These are phyloP conservation scores for Withania somnifera DNA, from an alignment of 305 asterid species.

Conservation along the genomic window DNA sequence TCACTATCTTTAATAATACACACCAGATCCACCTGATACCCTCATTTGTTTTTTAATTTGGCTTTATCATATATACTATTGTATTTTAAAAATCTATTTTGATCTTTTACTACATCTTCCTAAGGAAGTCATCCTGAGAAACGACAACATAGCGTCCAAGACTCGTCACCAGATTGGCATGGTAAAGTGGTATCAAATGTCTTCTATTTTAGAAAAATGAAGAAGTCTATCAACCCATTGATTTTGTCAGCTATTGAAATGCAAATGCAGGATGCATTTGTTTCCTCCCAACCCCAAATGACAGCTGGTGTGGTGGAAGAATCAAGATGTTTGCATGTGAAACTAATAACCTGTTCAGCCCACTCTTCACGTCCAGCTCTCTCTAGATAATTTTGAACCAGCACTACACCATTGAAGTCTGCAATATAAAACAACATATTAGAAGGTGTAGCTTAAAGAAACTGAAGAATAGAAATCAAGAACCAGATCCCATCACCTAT, in stretches of 20 bases:
- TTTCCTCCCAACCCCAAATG: neutral
- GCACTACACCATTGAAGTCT: slow-evolving; percentile 91
- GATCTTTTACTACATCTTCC: neutral
- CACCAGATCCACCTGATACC: neutral
- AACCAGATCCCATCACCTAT: slow-evolving; percentile 46
- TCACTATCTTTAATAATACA: neutral
- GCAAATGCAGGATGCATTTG: neutral
- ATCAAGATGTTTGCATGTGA: neutral
- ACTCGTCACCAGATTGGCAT: neutral
- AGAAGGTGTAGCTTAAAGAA: neutral
- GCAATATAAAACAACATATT: slow-evolving; percentile 20
- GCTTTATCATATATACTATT: neutral
- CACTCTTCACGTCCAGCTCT: slow-evolving; percentile 92
- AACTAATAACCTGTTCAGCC: slow-evolving; percentile 64
- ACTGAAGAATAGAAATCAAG: neutral
- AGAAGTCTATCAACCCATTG: neutral
- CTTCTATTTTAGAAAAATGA: neutral
- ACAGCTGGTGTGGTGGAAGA: neutral
- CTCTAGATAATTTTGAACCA: slow-evolving; percentile 78
- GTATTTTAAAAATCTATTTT: neutral
- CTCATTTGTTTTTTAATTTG: neutral
- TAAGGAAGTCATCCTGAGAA: neutral
- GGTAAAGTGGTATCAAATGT: neutral
- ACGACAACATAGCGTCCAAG: neutral
- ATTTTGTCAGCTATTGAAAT: neutral